A percentile compares a stretch with the other conserved stretches of the same genome.
Evolutionary conservation across 805 yeast genomes (phyloP).

Genomic region (Candida insectalens): DNA sequence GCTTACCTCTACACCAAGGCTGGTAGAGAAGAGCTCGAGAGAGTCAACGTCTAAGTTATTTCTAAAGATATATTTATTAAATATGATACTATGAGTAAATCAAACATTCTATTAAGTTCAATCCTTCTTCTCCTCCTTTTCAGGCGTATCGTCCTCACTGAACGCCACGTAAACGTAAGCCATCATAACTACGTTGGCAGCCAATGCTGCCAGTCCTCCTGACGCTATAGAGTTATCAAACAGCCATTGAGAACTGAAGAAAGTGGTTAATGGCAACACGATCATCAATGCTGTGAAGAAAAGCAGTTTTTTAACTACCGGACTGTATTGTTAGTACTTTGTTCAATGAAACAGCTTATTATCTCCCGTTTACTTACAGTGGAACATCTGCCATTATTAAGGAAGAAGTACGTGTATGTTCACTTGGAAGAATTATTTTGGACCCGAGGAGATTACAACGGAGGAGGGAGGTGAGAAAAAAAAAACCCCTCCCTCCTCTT

Average conservation of each 20-base stretch:
- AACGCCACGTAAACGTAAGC: constrained; percentile 70
- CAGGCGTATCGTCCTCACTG: constrained; percentile 45
- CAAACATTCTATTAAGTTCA: not conserved
- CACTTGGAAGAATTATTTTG: too few relatives aligned
- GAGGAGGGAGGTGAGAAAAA: too few relatives aligned
- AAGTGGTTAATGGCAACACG: constrained; percentile 51
- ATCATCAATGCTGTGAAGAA: constrained; percentile 75
- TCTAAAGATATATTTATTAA: not conserved
- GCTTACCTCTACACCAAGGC: constrained; percentile 94
- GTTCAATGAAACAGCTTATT: not conserved
- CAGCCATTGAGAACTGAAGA: constrained; percentile 32
- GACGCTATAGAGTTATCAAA: constrained; percentile 50
- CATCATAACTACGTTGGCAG: constrained; percentile 65
- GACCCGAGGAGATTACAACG: too few relatives aligned
- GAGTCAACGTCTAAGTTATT: constrained; percentile 30
- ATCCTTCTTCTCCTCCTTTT: constrained; percentile 22
- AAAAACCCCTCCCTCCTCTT: too few relatives aligned
- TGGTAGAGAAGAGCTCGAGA: constrained; percentile 90
- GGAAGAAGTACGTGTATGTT: constrained; percentile 1
- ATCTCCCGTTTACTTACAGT: constrained; percentile 16
- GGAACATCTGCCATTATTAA: constrained; percentile 27
- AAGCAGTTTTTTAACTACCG: constrained; percentile 59
- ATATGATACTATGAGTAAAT: not conserved
- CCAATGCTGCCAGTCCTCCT: constrained; percentile 73
- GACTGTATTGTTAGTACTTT: constrained; percentile 25